A percentile compares a stretch with the other conserved stretches of the same genome.
Conservation (phyloP, 345 rosid genomes). For the Limnanthes douglasii region DNA sequence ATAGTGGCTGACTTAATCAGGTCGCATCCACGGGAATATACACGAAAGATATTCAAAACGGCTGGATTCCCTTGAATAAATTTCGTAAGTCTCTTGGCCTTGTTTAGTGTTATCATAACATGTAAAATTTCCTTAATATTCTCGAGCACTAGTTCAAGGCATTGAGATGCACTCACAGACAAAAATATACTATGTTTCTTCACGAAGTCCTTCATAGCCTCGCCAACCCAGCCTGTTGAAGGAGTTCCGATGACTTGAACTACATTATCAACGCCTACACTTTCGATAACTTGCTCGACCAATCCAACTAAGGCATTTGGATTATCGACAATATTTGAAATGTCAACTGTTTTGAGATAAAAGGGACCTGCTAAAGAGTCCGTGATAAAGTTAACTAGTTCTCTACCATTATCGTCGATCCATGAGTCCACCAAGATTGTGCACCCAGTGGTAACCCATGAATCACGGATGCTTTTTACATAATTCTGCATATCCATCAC, state of each 20-base stretch:
- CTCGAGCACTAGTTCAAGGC: constrained; percentile 41
- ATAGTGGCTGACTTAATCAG: constrained; percentile 21
- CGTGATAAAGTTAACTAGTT: constrained; percentile 32
- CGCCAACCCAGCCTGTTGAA: constrained; percentile 34
- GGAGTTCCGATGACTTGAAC: constrained; percentile 40
- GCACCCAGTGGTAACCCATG: constrained; percentile 49
- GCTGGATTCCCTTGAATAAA: constrained; percentile 17
- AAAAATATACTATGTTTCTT: constrained; percentile 26
- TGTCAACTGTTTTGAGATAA: constrained; percentile 32
- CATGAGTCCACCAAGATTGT: constrained; percentile 59
- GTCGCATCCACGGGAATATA: constrained; percentile 9
- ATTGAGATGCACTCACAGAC: constrained; percentile 40
- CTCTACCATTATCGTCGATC: constrained; percentile 28
- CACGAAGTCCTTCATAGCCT: constrained; percentile 21
- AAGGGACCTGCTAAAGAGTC: constrained; percentile 37
- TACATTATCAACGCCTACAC: constrained; percentile 35
- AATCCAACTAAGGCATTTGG: constrained; percentile 15
- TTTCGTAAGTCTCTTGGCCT: constrained; percentile 19
- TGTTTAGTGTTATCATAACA: constrained; percentile 14
- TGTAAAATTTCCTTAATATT: constrained; percentile 15
- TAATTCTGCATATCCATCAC: constrained; percentile 21
- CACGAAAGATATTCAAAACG: constrained; percentile 15
- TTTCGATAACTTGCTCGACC: constrained; percentile 21
- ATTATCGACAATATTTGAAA: constrained; percentile 13
- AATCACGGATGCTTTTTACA: constrained; percentile 22